These are phyloP conservation scores for Beta vulgaris DNA, from an alignment of 148 eudicot genomes.

Conservation along the genomic window DNA sequence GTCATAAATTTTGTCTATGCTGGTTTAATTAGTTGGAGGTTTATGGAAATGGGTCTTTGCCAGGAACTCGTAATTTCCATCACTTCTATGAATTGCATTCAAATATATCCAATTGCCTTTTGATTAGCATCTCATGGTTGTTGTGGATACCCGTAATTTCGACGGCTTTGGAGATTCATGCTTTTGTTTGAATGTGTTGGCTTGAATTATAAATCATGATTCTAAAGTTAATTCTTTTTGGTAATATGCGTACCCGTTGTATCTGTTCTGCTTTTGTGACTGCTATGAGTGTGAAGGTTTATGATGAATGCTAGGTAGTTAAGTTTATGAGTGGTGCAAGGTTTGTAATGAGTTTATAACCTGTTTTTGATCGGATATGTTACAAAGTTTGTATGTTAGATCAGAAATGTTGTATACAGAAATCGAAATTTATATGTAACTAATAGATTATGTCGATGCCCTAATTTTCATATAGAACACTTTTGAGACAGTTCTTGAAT, in stretches of 20 bases:
- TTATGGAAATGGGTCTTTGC: neutral
- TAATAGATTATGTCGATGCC: too few species aligned
- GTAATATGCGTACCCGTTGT: neutral
- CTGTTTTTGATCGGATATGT: too few species aligned
- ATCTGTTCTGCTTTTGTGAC: conserved; percentile 3
- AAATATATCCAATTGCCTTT: neutral
- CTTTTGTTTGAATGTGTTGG: neutral
- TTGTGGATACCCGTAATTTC: neutral
- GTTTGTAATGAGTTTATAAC: too few species aligned
- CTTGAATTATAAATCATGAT: neutral
- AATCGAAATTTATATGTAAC: too few species aligned
- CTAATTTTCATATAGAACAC: too few species aligned
- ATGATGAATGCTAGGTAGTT: neutral
- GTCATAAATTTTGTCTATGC: neutral
- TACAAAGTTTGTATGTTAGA: too few species aligned
- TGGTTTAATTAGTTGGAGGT: neutral
- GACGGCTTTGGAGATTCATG: too few species aligned
- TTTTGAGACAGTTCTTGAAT: too few species aligned
- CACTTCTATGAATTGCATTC: neutral
- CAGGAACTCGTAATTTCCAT: neutral
- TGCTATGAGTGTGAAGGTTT: neutral
- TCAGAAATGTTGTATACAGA: too few species aligned
- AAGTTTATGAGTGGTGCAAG: too few species aligned
- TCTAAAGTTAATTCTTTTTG: neutral
- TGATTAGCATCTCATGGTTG: neutral